phyloP scores from a whole-genome alignment of 2,329 filamentous ascomycete genomes.

The Leptographium galeiforme region DNA sequence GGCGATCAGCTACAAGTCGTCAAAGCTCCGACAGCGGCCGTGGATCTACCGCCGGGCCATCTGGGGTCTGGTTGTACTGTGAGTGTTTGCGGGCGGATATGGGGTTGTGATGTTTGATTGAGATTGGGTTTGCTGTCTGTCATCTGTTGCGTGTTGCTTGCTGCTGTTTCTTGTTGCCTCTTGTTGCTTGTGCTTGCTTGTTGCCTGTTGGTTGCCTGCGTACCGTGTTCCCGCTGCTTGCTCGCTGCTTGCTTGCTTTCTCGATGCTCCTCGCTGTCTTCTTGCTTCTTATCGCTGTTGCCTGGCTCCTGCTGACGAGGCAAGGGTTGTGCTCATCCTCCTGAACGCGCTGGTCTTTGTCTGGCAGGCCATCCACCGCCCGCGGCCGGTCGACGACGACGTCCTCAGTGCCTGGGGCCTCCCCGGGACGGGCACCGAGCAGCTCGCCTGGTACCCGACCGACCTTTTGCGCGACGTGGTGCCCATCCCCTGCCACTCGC shows the following conservation, averaged over 20 bases:
- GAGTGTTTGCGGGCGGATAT: no score
- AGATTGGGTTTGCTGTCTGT: no score
- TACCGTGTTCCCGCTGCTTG: no score
- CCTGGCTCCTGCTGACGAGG: neutral
- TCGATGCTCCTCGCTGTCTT: neutral
- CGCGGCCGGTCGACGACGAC: conserved; percentile 14
- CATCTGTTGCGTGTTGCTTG: no score
- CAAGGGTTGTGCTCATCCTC: conserved; percentile 5
- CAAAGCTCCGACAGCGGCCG: no score
- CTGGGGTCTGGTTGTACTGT: no score
- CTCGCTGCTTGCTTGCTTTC: neutral
- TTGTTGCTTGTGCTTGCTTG: neutral
- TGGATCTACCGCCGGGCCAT: no score
- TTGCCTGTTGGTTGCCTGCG: no score
- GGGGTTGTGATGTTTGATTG: no score
- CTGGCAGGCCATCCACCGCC: conserved; percentile 4
- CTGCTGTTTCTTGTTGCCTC: neutral
- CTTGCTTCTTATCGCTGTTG: neutral
- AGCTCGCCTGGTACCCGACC: conserved; percentile 31
- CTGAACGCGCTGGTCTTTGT: conserved; percentile 10
- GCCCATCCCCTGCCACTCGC: conserved; percentile 34
- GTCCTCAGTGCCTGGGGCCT: conserved; percentile 22
- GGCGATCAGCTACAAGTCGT: no score
- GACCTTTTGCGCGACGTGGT: conserved; percentile 33
- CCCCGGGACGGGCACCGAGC: conserved; percentile 22